Evolutionary conservation across 2,329 filamentous ascomycete genomes (phyloP).

Genomic region (Ceratocystis smalleyi): DNA sequence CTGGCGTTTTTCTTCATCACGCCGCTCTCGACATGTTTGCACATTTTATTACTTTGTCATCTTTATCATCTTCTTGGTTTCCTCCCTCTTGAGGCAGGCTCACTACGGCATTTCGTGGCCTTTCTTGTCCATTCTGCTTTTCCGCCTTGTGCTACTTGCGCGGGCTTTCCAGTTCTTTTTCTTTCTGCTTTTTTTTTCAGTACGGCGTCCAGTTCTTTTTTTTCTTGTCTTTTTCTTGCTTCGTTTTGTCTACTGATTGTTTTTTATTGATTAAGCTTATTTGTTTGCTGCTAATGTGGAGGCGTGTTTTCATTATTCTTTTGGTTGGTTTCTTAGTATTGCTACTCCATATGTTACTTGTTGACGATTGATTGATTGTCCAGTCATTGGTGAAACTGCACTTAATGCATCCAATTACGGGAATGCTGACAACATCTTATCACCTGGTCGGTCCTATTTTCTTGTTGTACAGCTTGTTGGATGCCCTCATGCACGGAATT

Average conservation of each 20-base stretch:
- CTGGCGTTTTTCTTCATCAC: slow-evolving; percentile 13
- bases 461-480: neutral
- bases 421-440: neutral
- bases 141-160: slow-evolving; percentile 11
- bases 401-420: neutral
- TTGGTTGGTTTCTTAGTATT: neutral
- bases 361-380: neutral
- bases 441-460: neutral
- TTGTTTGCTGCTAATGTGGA: slow-evolving; percentile 2
- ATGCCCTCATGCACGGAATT: neutral
- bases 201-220: slow-evolving; percentile 16
- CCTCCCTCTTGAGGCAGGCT: neutral
- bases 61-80: slow-evolving; percentile 16
- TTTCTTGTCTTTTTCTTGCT: slow-evolving; percentile 20
- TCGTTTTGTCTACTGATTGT: neutral
- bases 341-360: slow-evolving; percentile 4
- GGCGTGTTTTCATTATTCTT: slow-evolving; percentile 2
- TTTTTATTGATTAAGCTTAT: slow-evolving; percentile 12
- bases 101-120: neutral
- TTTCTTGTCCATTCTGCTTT: slow-evolving; percentile 7
- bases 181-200: slow-evolving; percentile 17
- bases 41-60: slow-evolving; percentile 23
- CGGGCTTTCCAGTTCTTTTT: slow-evolving; percentile 17
- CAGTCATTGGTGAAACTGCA: neutral
- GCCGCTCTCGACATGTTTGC: neutral